Base-by-base conservation (phyloP, 805 yeast species). In the Zygoascus flipseniorum region DNA sequence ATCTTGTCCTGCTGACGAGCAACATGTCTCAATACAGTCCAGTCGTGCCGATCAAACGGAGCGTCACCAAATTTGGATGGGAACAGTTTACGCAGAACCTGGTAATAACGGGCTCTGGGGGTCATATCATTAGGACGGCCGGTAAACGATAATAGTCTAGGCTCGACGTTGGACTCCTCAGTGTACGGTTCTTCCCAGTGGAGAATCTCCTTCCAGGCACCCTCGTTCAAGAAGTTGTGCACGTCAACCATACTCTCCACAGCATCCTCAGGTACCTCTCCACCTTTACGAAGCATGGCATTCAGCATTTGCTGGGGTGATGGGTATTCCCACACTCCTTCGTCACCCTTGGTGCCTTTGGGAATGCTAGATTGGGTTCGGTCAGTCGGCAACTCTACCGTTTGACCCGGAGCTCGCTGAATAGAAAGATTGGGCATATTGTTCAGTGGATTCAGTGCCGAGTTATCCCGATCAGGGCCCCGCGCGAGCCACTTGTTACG, bases 241-340 rank as follows among this genome's bases (percentile, higher is more conserved):
- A 93, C 95, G 59, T 85, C 92, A 26, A 93, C 99, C 99, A 93
- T 93, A 47, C 87, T 79, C 61, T 88, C 97, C 2, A 93, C 97
- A 1, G 97, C 97, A 58, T 89, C 96, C 67, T 90, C 98, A 2
- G 92, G 95, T 6, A 49, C 52, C 48, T 85, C 95, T 46, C 87
- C 85, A 19, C 97, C 96, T 72, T 93, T 93, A 58, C 92, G 81
- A 28, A 89, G 72, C 98, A 93, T 92, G 11, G 99, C 99, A 64
- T 92, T 90, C 60, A 89, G 82, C 99, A 93, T 93, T 68, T 93
- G 99, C 70, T 93, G 99, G 0, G 99, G 99, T 1, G 97, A 88
- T 1, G 99, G 99, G 66, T 93, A 93, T 70, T 93, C 99, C 99
- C 99, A 93, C 48, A 83, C 81, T 1, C 95, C 95, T 56, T 81